A percentile compares a stretch with the other conserved stretches of the same genome.
Evolutionary conservation across 2,329 filamentous ascomycete species (phyloP).

Genomic region (Ascochyta viciae-villosae): DNA sequence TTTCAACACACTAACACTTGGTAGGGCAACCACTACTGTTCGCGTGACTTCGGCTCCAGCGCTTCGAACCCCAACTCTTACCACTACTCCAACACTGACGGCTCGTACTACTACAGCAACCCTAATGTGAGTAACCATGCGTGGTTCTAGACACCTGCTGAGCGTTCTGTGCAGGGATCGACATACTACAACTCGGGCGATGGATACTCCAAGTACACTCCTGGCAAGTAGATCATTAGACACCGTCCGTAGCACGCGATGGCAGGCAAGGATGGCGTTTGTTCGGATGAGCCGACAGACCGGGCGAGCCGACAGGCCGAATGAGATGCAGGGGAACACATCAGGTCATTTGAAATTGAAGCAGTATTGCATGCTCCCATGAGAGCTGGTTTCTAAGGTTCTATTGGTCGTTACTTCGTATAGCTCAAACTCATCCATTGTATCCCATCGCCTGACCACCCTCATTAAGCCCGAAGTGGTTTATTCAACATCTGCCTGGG

Average conservation of each 20-base stretch:
- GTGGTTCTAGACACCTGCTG: neutral
- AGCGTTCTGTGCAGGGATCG: constrained; percentile 28
- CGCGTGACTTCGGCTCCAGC: constrained; percentile 46
- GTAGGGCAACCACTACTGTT: constrained; percentile 51
- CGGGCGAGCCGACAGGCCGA: too few species aligned
- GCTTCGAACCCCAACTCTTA: constrained; percentile 48
- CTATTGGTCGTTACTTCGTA: neutral
- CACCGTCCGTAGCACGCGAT: too few species aligned
- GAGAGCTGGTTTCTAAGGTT: neutral
- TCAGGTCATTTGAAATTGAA: neutral
- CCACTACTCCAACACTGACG: constrained; percentile 49
- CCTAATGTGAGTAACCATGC: constrained; percentile 30
- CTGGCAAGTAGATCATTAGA: constrained; percentile 24
- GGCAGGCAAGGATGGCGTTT: too few species aligned
- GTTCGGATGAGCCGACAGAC: neutral
- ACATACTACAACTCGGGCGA: constrained; percentile 49
- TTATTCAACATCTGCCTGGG: neutral
- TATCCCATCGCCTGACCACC: neutral
- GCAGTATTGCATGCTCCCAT: neutral
- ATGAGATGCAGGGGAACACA: neutral
- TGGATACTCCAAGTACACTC: constrained; percentile 39
- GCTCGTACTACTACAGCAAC: constrained; percentile 50
- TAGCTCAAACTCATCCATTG: neutral
- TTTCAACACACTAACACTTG: too few species aligned
- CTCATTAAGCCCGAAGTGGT: neutral